A percentile compares a stretch with the other conserved stretches of the same genome.
phyloP scores from a whole-genome alignment of 2,329 filamentous ascomycete genomes.

The Trichoderma simmonsii region DNA sequence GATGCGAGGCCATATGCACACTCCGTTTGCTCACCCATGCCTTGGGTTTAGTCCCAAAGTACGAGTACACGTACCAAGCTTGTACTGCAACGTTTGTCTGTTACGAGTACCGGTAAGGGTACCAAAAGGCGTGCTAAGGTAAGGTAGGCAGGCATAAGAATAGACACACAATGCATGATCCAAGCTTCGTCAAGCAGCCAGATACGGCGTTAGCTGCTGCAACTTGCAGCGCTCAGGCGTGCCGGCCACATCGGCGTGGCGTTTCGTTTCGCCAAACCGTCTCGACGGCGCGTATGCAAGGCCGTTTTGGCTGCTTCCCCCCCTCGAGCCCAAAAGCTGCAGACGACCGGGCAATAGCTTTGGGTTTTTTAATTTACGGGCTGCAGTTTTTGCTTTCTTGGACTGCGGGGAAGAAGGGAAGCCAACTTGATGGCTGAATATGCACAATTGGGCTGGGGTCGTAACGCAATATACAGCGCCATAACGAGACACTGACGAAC shows the following conservation, averaged over 20 bases:
- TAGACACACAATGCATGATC: background rate
- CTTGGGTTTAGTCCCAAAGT: background rate
- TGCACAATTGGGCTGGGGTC: background rate
- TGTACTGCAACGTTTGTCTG: background rate
- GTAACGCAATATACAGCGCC: background rate
- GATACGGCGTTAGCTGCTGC: background rate
- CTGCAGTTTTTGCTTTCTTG: background rate
- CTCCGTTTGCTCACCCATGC: background rate
- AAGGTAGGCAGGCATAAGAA: background rate
- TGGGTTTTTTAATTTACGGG: conserved; percentile 1
- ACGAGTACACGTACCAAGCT: background rate
- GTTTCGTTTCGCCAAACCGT: background rate
- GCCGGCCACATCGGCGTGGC: conserved; percentile 9
- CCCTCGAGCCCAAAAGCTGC: conserved; percentile 1
- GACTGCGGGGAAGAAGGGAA: conserved; percentile 1
- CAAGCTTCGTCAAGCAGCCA: background rate
- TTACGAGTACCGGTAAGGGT: background rate
- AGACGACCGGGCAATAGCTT: conserved; percentile 4
- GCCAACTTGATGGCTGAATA: background rate
- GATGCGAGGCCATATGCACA: conserved; percentile 4
- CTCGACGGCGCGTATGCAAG: conserved; percentile 4
- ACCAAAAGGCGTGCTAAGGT: background rate
- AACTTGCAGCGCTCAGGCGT: background rate
- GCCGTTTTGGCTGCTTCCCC: background rate
- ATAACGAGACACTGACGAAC: background rate